Base-by-base conservation (phyloP, 495 filamentous ascomycete genomes). In the Halenospora varia region DNA sequence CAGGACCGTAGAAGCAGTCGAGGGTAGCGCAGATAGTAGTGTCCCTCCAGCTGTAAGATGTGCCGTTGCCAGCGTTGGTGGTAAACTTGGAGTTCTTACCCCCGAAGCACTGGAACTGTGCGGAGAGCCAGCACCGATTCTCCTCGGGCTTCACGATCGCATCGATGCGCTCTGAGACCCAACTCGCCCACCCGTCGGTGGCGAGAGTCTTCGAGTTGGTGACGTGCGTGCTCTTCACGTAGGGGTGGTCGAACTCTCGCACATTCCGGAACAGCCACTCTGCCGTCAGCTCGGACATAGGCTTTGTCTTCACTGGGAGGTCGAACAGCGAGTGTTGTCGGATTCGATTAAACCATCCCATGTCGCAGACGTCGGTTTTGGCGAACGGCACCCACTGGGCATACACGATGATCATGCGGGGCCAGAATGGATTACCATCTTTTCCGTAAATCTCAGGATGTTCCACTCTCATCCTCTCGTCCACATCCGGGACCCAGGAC, bases 311-410 rank as follows among this genome's bases (percentile, higher is more conserved):
- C 20, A 62, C n/a, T 10, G 66, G 9, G 35, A n/a, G 9, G 9
- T 40, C n/a, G 35, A 40, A 40, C 49, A 63, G 60, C 9, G 66
- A 61, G 1, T 62, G 68, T 29, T 71, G 60, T 24, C 63, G 62
- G 50, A 73, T 69, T 8, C 65, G 62, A 48, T 72, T 61, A 57
- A 73, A 73, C 71, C 71, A 72, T 2, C 59, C 61, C 55, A 65
- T 62, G 48, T 71, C 68, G 56, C 65, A 71, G 29, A 56, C 29
- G 47, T 74, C 70, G 41, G 62, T 62, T 24, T 48, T 47, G 18
- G 59, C 50, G 45, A 74, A 65, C 1, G 71, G 71, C 2, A 75
- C 73, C 68, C 70, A 76, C 53, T 76, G 73, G 41, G 73, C 73
- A 53, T 71, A 76, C 20, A 75, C 63, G 19, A 76, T 53, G 41